phyloP scores from a whole-genome alignment of 2,329 filamentous ascomycete genomes.

The Pestalotiopsis sp. region DNA sequence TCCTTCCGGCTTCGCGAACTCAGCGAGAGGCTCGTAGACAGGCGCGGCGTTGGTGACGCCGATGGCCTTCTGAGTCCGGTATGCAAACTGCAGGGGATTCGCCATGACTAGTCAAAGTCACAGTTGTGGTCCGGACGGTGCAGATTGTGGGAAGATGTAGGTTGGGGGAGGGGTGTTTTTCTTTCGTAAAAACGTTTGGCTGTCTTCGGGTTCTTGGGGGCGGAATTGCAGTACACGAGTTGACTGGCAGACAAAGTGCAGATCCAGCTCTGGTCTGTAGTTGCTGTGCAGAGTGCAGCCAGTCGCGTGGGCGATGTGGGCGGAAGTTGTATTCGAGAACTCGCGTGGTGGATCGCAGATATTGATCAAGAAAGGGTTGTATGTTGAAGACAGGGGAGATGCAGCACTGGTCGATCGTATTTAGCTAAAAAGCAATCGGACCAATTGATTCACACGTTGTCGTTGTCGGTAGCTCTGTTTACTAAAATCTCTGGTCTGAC shows the following conservation, averaged over 20 bases:
- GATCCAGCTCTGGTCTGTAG: background rate
- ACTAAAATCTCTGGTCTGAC: background rate
- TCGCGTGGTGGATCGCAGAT: background rate
- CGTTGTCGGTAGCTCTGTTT: background rate
- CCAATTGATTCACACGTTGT: background rate
- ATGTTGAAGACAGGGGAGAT: background rate
- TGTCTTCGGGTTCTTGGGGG: background rate
- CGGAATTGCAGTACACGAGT: background rate
- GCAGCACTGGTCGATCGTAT: conserved; percentile 10
- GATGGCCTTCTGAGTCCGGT: conserved; percentile 95
- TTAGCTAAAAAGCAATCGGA: conserved; percentile 15
- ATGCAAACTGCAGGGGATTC: conserved; percentile 91
- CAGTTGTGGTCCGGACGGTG: conserved; percentile 44
- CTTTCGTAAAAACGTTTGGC: conserved; percentile 10
- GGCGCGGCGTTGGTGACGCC: conserved; percentile 91
- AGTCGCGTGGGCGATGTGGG: background rate
- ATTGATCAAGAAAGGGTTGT: background rate
- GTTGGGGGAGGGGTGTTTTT: background rate
- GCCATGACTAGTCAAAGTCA: conserved; percentile 96
- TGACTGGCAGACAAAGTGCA: background rate
- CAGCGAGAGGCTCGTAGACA: conserved; percentile 81
- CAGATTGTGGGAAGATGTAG: conserved; percentile 5
- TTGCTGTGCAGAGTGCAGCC: background rate
- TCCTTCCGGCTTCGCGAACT: conserved; percentile 86
- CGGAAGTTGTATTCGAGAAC: background rate